phyloP scores from a whole-genome alignment of 306 rosid species.

The Astragalus glycyphyllos region DNA sequence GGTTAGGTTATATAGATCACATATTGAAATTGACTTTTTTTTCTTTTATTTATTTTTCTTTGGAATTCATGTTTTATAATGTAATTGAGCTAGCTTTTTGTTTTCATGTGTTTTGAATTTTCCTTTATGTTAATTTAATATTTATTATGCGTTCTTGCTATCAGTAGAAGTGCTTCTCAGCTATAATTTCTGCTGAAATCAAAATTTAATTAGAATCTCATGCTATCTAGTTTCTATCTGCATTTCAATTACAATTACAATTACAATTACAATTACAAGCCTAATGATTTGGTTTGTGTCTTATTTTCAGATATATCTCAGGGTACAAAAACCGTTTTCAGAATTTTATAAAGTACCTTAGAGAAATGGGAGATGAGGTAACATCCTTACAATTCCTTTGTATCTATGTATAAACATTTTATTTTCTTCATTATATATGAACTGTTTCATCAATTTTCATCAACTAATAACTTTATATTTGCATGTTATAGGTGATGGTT shows the following conservation, averaged over 20 bases:
- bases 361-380: slow-evolving; percentile 72
- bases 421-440: background rate
- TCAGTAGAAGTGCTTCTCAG: slow-evolving; percentile 28
- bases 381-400: background rate
- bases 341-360: slow-evolving; percentile 57
- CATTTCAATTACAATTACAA: background rate
- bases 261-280: background rate
- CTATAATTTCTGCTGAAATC: slow-evolving; percentile 37
- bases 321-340: slow-evolving; percentile 65
- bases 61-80: background rate
- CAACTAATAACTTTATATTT: background rate
- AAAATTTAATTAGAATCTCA: slow-evolving; percentile 1
- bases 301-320: slow-evolving; percentile 56
- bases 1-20: background rate
- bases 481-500: slow-evolving; percentile 78
- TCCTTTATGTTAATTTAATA: background rate
- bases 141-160: background rate
- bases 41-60: background rate
- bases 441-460: background rate
- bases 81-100: slow-evolving; percentile 37
- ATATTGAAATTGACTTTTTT: background rate
- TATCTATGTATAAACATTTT: slow-evolving; percentile 5
- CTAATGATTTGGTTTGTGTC: background rate
- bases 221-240: slow-evolving; percentile 21
- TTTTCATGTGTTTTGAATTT: background rate